Base-by-base conservation (phyloP, 2,329 filamentous ascomycete species). In the Stemphylium lycopersici region DNA sequence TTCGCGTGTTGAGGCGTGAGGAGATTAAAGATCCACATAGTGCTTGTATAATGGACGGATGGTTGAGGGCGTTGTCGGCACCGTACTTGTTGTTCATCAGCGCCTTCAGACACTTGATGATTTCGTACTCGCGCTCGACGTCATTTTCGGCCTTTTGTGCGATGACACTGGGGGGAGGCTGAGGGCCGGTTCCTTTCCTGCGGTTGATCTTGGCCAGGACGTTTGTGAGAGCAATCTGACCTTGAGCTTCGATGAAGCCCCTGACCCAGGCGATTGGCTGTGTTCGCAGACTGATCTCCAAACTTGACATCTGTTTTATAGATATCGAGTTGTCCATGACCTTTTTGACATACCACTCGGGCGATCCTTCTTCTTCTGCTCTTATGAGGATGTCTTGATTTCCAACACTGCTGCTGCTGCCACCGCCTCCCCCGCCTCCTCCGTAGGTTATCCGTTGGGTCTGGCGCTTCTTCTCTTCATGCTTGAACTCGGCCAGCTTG, bases 41-140 rank as follows among this genome's bases (percentile, higher is more conserved):
- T 1, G 95, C 90, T 52, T 96, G 87, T 59, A 97, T 88, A 59
- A 98, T 90, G 71, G 93, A 91, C 71, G 95, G 90, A 72, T 98
- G 93, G 56, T 86, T 82, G 52, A 99, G 81, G 15, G 95, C 95
- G 82, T 99, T 93, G 73, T 99, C 95, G 58, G 95, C 95, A 58
- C 95, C 95, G 74, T 96, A 98, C 75, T 96, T 97, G 84, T 97
- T 99, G 85, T 99, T 99, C 90, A 98, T 96, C 53, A 98, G 79
- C 29, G 93, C 92, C 80, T 98, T 98, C 54, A 99, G 78, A 79
- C 95, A 98, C 79, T 99, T 99, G 72, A 96, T 87, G 59, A 99
- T 96, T 72, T 98, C 95, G 73, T 98, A 98, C 78, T 96, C 93
- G 64, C 90, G 87, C 70, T 97, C 93, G 44, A 95, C 81, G 70